Evolutionary conservation across 306 rosid species (phyloP).

Genomic region (Acacia crassicarpa): DNA sequence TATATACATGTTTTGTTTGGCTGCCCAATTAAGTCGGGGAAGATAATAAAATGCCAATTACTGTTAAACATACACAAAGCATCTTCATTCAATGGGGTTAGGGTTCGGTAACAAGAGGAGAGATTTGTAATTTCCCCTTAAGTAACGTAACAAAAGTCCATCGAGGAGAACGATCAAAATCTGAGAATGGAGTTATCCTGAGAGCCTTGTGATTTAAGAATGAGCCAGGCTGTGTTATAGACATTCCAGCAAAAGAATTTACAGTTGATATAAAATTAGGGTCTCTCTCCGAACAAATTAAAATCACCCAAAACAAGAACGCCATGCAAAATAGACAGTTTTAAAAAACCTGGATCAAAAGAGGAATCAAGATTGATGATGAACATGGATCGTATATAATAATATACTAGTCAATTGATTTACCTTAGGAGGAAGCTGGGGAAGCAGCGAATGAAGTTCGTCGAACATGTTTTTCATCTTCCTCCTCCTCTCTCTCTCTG

Average conservation of each 20-base stretch:
- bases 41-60: neutral
- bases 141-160: neutral
- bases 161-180: neutral
- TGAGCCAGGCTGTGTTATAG: neutral
- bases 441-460: constrained; percentile 80
- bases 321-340: neutral
- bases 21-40: neutral
- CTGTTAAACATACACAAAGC: neutral
- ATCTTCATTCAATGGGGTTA: neutral
- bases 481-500: constrained; percentile 87
- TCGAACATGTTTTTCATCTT: constrained; percentile 80
- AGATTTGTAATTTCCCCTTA: neutral
- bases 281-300: neutral
- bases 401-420: neutral
- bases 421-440: constrained; percentile 81
- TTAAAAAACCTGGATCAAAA: neutral
- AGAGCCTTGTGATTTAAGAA: neutral
- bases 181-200: neutral
- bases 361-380: neutral
- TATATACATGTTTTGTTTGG: neutral
- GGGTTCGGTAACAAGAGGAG: neutral
- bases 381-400: neutral
- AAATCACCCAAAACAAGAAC: neutral
- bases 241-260: neutral
- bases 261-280: neutral